Percentiles rank a stretch among this genome's conserved stretches.
phyloP scores from a whole-genome alignment of 805 yeast genomes.

The Saturnispora mendoncae region DNA sequence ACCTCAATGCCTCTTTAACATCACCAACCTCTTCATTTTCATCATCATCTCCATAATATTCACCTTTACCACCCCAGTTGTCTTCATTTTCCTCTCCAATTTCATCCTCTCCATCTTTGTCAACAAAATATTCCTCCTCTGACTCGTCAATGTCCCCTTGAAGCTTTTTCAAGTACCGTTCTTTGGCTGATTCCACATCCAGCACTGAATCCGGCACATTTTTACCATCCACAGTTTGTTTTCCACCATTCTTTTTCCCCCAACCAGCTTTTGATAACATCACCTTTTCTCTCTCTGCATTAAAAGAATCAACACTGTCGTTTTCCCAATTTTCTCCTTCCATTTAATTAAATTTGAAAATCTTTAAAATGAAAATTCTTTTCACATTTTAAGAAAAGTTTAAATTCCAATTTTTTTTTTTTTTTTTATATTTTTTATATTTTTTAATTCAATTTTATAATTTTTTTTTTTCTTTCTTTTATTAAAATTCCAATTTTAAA shows the following conservation, averaged over 20 bases:
- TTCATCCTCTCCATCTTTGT: slow-evolving; percentile 31
- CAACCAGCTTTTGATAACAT: slow-evolving; percentile 50
- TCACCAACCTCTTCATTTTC: slow-evolving; percentile 73
- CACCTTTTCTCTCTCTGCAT: slow-evolving; percentile 48
- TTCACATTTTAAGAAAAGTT: slow-evolving; percentile 8
- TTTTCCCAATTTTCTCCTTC: slow-evolving; percentile 36
- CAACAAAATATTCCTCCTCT: slow-evolving; percentile 38
- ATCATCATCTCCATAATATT: slow-evolving; percentile 55
- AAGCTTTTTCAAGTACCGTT: slow-evolving; percentile 22
- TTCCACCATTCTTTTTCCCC: slow-evolving; percentile 18
- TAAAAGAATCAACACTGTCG: slow-evolving; percentile 64
- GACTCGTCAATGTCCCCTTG: slow-evolving; percentile 40
- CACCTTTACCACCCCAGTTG: slow-evolving; percentile 41
- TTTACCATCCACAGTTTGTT: slow-evolving; percentile 30
- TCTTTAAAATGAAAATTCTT: neutral
- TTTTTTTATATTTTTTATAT: neutral
- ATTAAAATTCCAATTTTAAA: too few relatives aligned
- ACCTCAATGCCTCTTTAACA: slow-evolving; percentile 74
- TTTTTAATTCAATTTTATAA: too few relatives aligned
- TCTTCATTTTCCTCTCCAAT: slow-evolving; percentile 24
- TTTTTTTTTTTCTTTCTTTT: too few relatives aligned
- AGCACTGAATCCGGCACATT: slow-evolving; percentile 26
- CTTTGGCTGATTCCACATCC: slow-evolving; percentile 28
- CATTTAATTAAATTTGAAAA: slow-evolving; percentile 9
- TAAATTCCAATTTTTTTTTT: slow-evolving; percentile 5